Percentiles rank a stretch among this genome's conserved stretches.
phyloP scores from a whole-genome alignment of 805 yeast genomes.

The Wickerhamomyces chaumierensis region DNA sequence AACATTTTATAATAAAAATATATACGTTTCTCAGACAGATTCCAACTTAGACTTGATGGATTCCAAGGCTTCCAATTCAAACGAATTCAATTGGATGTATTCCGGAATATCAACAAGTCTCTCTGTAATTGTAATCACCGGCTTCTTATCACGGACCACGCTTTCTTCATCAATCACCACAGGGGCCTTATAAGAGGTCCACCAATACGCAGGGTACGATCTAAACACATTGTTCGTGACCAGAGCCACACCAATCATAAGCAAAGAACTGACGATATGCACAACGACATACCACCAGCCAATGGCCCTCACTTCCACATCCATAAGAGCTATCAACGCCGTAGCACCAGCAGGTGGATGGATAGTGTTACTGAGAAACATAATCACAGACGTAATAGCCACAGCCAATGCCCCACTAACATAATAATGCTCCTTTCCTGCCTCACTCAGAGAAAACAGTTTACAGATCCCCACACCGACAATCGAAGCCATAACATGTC shows the following conservation, averaged over 20 bases:
- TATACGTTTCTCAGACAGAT: too few relatives aligned
- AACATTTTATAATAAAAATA: too few relatives aligned
- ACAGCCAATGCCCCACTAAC: constrained; percentile 48
- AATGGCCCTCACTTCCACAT: constrained; percentile 31
- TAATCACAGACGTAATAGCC: constrained; percentile 38
- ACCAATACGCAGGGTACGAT: constrained; percentile 50
- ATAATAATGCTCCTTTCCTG: constrained; percentile 39
- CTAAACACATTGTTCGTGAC: constrained; percentile 43
- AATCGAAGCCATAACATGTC: constrained; percentile 42
- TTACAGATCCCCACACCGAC: constrained; percentile 45
- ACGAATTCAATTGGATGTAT: background rate
- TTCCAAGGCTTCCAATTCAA: constrained; percentile 3
- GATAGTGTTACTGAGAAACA: constrained; percentile 42
- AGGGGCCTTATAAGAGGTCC: constrained; percentile 24
- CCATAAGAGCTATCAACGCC: constrained; percentile 45
- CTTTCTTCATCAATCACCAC: constrained; percentile 3
- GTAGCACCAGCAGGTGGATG: constrained; percentile 72
- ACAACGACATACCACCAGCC: constrained; percentile 60
- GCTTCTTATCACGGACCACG: background rate
- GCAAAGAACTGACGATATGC: constrained; percentile 36
- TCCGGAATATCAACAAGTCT: constrained; percentile 2
- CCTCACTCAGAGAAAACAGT: constrained; percentile 33
- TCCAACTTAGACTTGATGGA: background rate
- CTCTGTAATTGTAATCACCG: background rate
- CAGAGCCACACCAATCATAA: constrained; percentile 39